Evolutionary conservation across 1,284 basidiomycete genomes (phyloP), one percentile per base, ranked within the genome.

Genomic region (Takashimella koratensis): DNA sequence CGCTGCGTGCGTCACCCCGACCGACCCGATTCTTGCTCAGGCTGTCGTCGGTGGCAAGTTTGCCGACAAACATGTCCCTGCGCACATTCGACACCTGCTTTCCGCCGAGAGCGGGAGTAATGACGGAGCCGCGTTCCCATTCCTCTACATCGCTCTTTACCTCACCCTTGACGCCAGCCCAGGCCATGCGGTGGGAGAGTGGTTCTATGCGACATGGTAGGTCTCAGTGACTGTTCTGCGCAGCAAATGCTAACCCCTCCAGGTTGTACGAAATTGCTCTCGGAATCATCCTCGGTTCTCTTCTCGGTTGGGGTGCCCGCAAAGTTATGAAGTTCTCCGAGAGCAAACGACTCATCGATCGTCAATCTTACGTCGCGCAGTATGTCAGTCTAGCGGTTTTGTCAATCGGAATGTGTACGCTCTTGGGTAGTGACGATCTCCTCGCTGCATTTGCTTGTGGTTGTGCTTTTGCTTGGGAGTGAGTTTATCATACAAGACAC

Each of bases 321-420:
- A 86, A 97, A 75, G 80, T 96, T 51, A 94, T 99, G 89, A 91
- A 92, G 71, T 97, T 94, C 76, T 94, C 91, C 63, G 86, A 98
- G 74, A 79, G 84, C 16, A 85, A 86, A 53, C 86, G 89, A 64
- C 82, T 97, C 61, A 95, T 99, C 69, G 96, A 99, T 76, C 81
- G 95, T 59, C 92, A 98, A 70, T 97, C 93, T 30, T 96, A 88
- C 73, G 84, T 96, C 24, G 88, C 90, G 0, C 93, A 83, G 68
- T 96, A 94, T 70, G 80, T 98, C 49, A 87, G 90, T 21, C 77
- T 97, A 19, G 81, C 90, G 1, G 76, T 94, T 26, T 83, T 94
- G 63, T 87, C 85, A 2, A 85, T 87, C 43, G 91, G 91, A 26
- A 81, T 88, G 36, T 87, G 86, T 51, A 87, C 86, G 0, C 80